Conservation (phyloP, 2,329 filamentous ascomycete species). For the Sphaerulina populicola region DNA sequence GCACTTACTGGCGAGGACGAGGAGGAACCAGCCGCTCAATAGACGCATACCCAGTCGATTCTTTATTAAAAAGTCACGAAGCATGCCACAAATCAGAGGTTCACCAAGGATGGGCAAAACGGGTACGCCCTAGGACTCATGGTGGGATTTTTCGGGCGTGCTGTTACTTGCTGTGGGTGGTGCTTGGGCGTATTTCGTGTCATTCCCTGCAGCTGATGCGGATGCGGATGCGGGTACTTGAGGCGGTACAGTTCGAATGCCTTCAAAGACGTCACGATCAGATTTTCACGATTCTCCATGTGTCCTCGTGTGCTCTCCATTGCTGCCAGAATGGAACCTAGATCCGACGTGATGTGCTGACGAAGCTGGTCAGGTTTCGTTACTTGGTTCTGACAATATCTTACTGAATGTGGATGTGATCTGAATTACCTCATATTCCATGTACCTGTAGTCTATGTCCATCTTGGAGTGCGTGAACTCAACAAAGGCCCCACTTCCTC, state of each 20-base stretch:
- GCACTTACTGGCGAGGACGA: conserved; percentile 67
- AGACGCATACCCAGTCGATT: conserved; percentile 14
- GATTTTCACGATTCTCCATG: background rate
- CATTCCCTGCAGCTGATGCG: conserved; percentile 4
- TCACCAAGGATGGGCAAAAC: conserved; percentile 22
- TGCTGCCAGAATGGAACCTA: background rate
- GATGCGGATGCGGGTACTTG: conserved; percentile 19
- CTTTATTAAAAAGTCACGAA: conserved; percentile 16
- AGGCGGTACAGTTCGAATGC: conserved; percentile 20
- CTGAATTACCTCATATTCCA: too few species aligned
- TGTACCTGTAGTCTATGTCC: too few species aligned
- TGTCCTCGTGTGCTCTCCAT: background rate
- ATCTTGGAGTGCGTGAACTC: too few species aligned
- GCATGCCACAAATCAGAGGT: conserved; percentile 19
- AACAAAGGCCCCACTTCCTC: too few species aligned
- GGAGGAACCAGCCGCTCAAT: conserved; percentile 22
- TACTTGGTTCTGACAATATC: too few species aligned
- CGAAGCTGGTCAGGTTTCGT: too few species aligned
- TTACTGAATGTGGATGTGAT: too few species aligned
- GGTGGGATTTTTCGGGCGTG: conserved; percentile 24
- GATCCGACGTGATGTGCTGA: background rate
- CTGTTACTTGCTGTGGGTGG: conserved; percentile 20
- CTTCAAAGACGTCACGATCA: conserved; percentile 16
- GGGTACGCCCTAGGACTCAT: conserved; percentile 21
- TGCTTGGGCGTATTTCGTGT: conserved; percentile 20